A percentile compares a stretch with the other conserved stretches of the same genome.
phyloP scores from a whole-genome alignment of 345 rosid genomes.

The Syzygium aqueum region DNA sequence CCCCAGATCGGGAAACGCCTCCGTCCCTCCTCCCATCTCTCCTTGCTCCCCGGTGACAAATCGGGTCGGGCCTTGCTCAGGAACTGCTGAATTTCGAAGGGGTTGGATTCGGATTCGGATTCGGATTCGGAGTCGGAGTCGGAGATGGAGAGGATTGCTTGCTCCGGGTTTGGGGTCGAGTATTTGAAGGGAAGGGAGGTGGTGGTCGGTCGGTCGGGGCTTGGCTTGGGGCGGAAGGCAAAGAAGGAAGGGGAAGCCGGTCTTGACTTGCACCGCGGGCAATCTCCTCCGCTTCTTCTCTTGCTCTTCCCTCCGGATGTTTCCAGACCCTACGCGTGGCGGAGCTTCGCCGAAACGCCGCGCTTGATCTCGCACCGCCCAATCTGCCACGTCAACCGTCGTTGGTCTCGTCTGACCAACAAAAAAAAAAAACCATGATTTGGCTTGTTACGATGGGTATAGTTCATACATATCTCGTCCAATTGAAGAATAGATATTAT shows the following conservation, averaged over 20 bases:
- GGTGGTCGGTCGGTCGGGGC: not conserved
- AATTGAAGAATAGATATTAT: accelerated
- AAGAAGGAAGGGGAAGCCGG: not conserved
- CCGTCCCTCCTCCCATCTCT: slow-evolving; percentile 66
- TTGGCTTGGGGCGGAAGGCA: not conserved
- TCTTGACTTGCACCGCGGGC: not conserved
- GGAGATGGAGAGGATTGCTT: not conserved
- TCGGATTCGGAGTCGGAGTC: not conserved
- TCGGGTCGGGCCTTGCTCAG: not conserved
- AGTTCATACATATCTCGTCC: no score
- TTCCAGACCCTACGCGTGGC: not conserved
- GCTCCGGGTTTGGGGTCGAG: not conserved
- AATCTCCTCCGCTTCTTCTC: not conserved
- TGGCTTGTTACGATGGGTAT: not conserved
- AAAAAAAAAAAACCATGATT: not conserved
- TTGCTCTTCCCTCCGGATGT: not conserved
- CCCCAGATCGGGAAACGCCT: slow-evolving; percentile 82
- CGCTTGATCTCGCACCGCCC: not conserved
- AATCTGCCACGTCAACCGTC: not conserved
- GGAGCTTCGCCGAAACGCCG: not conserved
- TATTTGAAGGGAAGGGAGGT: not conserved
- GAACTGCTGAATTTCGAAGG: not conserved
- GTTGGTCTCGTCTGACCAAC: not conserved
- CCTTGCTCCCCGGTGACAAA: not conserved
- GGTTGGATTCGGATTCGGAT: not conserved